Base-by-base conservation (phyloP, 441 rosid species). In the Kokia cookei region DNA sequence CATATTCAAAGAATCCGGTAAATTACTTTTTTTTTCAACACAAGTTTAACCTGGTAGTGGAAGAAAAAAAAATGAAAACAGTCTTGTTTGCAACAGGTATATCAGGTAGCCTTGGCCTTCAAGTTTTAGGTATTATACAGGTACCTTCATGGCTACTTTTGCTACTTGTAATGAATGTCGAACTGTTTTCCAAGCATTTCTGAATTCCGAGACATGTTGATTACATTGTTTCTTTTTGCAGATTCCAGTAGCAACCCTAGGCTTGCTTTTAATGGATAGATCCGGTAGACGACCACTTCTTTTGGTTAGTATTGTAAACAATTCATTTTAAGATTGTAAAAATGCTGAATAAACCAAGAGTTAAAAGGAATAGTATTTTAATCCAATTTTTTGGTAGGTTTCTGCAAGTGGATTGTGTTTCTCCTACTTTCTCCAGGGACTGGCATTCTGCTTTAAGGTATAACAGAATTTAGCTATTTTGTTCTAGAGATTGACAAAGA, bases 201-300 rank as follows among this genome's bases (percentile, higher is more conserved):
- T 4, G 48, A 45, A 45, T 45, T 59, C 26, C 15, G 29, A 27
- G 9, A 19, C 51, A 15, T 64, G 61, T 29, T 10, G 14, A 13
- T 22, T 35, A 24, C 9, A 17, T 27, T 9, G 5, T 19, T 40
- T 71, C 65, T 35, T 19, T 19, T 19, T 54, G 65, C 78, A 90
- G 93, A 77, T 88, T 75, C 90, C 91, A 13, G 74, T 63, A 15
- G 63, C 80, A 5, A 32, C 68, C 59, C 6, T 75, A n/a, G 71
- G 84, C 43, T 72, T 86, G 27, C 37, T 86, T 22, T 82, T 88
- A 75, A 76, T 87, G 76, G 93, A 88, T 66, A 84, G 72, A 79
- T 78, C 67, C 0, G 91, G 93, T 32, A 84, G 96, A 79, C 77
- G 88, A 42, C 82, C 80, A 37, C 87, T 90, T 13, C 85, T 90